These are phyloP conservation scores for Claviceps maximensis DNA, from an alignment of 2,329 filamentous ascomycete genomes.

Conservation along the genomic window DNA sequence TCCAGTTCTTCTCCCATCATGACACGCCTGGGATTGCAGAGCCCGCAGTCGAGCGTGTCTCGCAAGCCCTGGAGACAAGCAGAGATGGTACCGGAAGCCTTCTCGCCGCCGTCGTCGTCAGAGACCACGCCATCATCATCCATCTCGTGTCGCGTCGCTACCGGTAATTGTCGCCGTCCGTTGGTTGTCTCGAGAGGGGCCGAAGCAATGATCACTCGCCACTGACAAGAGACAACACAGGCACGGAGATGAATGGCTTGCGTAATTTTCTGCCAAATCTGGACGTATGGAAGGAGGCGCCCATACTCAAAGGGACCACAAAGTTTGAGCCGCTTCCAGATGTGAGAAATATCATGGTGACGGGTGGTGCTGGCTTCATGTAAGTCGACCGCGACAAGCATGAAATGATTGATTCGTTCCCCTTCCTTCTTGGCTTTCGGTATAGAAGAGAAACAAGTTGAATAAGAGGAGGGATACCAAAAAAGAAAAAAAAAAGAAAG, in stretches of 20 bases:
- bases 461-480: not conserved
- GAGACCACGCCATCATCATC: not conserved
- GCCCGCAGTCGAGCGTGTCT: conserved; percentile 4
- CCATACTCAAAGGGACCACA: conserved; percentile 54
- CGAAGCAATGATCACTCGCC: not conserved
- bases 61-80: not conserved
- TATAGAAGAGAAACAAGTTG: not conserved
- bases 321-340: conserved; percentile 55
- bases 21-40: conserved; percentile 7
- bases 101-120: conserved; percentile 1
- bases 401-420: not conserved
- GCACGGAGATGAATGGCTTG: conserved; percentile 14
- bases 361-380: conserved; percentile 78
- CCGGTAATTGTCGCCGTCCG: conserved; percentile 5
- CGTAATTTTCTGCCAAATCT: conserved; percentile 41
- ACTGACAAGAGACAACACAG: not conserved
- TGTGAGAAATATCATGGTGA: conserved; percentile 72
- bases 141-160: conserved; percentile 4
- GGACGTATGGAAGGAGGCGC: conserved; percentile 59
- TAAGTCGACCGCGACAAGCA: conserved; percentile 27
- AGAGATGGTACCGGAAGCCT: not conserved
- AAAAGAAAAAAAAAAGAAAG: too few species aligned
- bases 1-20: conserved; percentile 4
- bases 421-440: not conserved
- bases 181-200: not conserved